Evolutionary conservation across 116 monocot genomes (phyloP), one percentile per base, ranked within the genome.

Genomic region (Cymodocea nodosa): DNA sequence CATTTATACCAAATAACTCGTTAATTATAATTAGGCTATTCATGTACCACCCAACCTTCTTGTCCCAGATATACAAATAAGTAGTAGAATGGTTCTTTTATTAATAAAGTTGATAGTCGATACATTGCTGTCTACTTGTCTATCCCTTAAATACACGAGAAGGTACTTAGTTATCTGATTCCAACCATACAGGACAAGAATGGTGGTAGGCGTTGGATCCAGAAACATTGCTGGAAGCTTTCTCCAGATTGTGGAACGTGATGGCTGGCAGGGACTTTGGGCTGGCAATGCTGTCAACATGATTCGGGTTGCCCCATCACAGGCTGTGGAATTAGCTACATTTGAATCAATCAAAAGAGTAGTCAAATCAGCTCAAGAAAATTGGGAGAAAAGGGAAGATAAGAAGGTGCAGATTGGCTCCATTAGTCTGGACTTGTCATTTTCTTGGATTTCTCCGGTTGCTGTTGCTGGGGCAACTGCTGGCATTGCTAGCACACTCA

Each of bases 391-490:
- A 39, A 61, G 78, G 25, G 86, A 64, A 63, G 52, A 35, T 62
- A 76, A 70, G 37, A 85, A 75, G 44, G 9, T 90, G 37, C 73
- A 78, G 35, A 81, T 81, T 72, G 85, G 90, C 44, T 35, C 65
- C 61, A 35, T 85, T 35, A 67, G 73, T 59, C 10, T 91, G 13
- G 85, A 82, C 56, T 60, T 90, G 6, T 72, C 80, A 7, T 70
- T 90, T 73, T 77, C 78, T 24, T 90, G 84, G 80, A 64, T 98
- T 35, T 98, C 97, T 71, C 92, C 97, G 4, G 63, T 98, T 74
- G 97, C 92, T 50, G 79, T 89, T 66, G 97, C 92, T 61, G 97
- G 97, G 51, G 97, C 97, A 3, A 86, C 97, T 76, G 97, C 97
- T 36, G 97, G 97, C 30, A 89, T 98, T 50, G 79, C 82, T 36